Percentiles rank a stretch among this genome's conserved stretches.
These are phyloP conservation scores for Aspergillus homomorphus DNA, from an alignment of 495 filamentous ascomycete genomes.

Conservation along the genomic window DNA sequence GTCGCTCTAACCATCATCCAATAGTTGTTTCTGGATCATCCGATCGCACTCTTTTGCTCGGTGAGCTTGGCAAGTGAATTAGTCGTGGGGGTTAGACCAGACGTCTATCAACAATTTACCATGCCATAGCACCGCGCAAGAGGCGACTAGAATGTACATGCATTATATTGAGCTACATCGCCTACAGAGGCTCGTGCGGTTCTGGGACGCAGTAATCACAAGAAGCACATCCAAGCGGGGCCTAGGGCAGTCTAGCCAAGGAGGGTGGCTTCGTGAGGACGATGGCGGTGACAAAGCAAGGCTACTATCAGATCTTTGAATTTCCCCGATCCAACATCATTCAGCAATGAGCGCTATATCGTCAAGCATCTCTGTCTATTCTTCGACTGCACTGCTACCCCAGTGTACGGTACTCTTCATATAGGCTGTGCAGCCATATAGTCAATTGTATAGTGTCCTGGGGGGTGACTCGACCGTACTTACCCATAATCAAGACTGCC, in stretches of 20 bases:
- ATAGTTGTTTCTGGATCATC: constrained; percentile 83
- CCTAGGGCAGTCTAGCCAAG: background rate
- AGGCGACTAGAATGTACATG: background rate
- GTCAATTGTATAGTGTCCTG: background rate
- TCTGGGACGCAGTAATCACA: background rate
- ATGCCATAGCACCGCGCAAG: background rate
- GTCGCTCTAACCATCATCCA: background rate
- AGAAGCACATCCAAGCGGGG: background rate
- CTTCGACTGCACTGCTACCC: background rate
- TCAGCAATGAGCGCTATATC: no score
- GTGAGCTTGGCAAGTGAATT: constrained; percentile 63
- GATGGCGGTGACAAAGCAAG: background rate
- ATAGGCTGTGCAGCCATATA: background rate
- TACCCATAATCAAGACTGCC: no score
- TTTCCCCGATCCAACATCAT: background rate
- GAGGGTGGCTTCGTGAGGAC: background rate
- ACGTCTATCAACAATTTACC: background rate
- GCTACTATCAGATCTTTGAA: background rate
- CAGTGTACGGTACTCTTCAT: background rate
- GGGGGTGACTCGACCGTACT: no score
- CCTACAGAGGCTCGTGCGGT: background rate
- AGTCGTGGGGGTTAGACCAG: background rate
- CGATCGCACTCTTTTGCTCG: constrained; percentile 73
- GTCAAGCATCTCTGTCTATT: background rate
- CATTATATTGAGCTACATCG: background rate